Base-by-base conservation (phyloP, 1,139 yeast genomes). In the Pichia sp. region DNA sequence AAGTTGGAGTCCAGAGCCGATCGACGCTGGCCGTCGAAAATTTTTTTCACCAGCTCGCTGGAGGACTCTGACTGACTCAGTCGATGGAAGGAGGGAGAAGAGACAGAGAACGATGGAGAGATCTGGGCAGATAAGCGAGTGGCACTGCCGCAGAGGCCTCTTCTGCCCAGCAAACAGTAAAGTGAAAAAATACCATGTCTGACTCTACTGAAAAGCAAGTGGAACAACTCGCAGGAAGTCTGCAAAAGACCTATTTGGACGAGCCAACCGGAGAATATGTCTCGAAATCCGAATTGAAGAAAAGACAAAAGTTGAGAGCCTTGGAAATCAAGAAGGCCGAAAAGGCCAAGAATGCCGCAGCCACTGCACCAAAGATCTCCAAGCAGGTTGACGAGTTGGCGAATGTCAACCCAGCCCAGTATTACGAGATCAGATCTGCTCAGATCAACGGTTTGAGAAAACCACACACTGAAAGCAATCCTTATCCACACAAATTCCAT, bases 231-330 rank as follows among this genome's bases (percentile, higher is more conserved):
- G 72, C 95, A 49, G 96, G 90, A 65, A 83, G 81, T 63, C 82
- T 89, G 61, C 91, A 88, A 70, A 91, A 90, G 78, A 82, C 88
- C 44, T 82, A 89, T 68, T 78, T 93, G 63, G 99, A 93, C 70
- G 97, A 90, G 56, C 95, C 74, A 63, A 91, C 98, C 58, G 98
- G 98, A 48, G 99, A 93, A 74, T 87, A 84, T 72, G 96, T 93
- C 48, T 93, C 99, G 69, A 93, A 93, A 77, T 79, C 95, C 57
- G 99, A 93, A 72, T 83, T 93, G 74, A 93, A 93, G 79, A 89
- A 87, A 79, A 87, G 99, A 75, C 90, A 87, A 74, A 93, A 93
- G 80, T 78, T 78, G 60, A 85, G 99, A 71, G 88, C 85, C 61
- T 74, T 80, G 54, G 97, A 89, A 64, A 90, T 88, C 65, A 89